Evolutionary conservation across 495 filamentous ascomycete species (phyloP).

Genomic region (Penicillium arizonense): DNA sequence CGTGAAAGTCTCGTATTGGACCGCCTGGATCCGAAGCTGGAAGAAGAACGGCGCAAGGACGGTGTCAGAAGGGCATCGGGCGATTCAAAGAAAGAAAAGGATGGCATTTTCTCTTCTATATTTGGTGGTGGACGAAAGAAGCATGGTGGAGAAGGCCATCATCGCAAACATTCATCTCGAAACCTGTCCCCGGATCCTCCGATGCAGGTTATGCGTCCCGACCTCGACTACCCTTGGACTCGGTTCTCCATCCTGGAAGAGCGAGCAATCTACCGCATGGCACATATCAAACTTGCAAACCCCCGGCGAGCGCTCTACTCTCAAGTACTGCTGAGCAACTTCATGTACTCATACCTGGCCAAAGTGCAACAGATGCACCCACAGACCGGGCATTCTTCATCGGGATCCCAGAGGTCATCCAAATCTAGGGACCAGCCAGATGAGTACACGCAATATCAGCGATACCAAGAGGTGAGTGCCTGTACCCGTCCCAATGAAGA

Average conservation of each 20-base stretch:
- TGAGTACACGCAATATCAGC: constrained; percentile 61
- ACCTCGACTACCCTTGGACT: constrained; percentile 94
- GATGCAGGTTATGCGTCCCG: constrained; percentile 66
- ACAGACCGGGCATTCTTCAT: constrained; percentile 72
- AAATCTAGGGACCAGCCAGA: constrained; percentile 66
- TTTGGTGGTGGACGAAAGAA: constrained; percentile 87
- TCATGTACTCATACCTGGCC: constrained; percentile 99
- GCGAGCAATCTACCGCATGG: constrained; percentile 96
- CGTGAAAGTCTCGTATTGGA: constrained; percentile 82
- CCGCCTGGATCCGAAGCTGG: constrained; percentile 69
- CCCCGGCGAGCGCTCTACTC: constrained; percentile 89
- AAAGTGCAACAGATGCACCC: constrained; percentile 99
- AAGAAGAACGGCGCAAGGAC: constrained; percentile 85
- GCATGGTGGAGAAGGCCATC: constrained; percentile 57
- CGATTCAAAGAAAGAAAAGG: constrained; percentile 87
- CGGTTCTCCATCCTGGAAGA: constrained; percentile 95
- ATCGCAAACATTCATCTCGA: constrained; percentile 73
- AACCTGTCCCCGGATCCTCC: constrained; percentile 81
- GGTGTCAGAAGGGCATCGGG: constrained; percentile 64
- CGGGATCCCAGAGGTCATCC: constrained; percentile 55
- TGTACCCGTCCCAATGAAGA: neutral
- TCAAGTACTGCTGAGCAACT: constrained; percentile 96
- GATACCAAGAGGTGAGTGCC: constrained; percentile 61
- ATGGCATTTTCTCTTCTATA: constrained; percentile 81
- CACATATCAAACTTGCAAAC: constrained; percentile 98